Conservation (phyloP, 345 rosid genomes). For the Psidium friedrichsthalianum region DNA sequence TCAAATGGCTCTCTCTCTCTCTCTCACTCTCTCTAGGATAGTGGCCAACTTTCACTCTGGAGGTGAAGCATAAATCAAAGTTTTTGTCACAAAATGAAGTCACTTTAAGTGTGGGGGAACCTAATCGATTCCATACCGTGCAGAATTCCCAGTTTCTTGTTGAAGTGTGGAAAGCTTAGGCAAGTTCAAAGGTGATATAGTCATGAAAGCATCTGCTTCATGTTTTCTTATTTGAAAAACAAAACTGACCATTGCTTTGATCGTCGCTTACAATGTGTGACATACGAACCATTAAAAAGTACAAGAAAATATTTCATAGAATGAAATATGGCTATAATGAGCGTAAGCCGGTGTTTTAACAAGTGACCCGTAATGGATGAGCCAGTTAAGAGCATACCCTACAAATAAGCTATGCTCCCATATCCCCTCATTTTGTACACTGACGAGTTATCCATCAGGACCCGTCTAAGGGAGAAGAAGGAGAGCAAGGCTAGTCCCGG, state of each 20-base stretch:
- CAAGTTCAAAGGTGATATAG: neutral
- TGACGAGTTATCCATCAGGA: no score
- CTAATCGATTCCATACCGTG: neutral
- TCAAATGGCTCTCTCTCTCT: neutral
- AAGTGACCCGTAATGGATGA: no score
- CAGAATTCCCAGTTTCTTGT: neutral
- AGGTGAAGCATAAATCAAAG: neutral
- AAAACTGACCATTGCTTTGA: neutral
- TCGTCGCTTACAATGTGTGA: no score
- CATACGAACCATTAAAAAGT: no score
- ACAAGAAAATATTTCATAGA: no score
- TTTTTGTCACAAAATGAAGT: neutral
- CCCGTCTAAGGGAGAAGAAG: no score
- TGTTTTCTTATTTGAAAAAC: neutral
- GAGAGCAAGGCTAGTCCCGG: neutral
- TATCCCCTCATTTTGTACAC: no score
- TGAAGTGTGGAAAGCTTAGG: neutral
- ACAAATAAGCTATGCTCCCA: no score
- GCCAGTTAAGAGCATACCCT: no score
- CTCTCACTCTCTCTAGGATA: neutral
- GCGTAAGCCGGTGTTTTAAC: no score
- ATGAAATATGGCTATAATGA: no score
- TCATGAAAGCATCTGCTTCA: neutral
- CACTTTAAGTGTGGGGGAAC: neutral
- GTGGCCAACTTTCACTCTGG: neutral